A percentile compares a stretch with the other conserved stretches of the same genome.
phyloP scores from a whole-genome alignment of 768 basidiomycete species.

The Tulasnella sp. region DNA sequence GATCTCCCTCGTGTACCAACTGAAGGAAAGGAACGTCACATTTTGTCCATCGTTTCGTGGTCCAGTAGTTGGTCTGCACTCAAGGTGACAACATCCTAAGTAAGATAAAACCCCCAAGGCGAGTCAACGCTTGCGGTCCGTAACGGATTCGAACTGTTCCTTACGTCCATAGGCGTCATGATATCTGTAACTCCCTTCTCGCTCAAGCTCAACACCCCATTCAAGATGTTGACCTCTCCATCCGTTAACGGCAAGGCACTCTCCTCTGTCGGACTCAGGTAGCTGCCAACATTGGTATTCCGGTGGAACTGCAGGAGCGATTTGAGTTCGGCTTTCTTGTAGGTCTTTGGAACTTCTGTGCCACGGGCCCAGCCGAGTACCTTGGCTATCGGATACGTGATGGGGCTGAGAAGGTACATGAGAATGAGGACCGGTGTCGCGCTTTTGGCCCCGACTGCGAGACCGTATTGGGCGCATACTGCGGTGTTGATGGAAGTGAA shows the following conservation, averaged over 20 bases:
- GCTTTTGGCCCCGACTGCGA: constrained; percentile 72
- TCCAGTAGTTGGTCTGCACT: constrained; percentile 74
- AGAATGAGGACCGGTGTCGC: constrained; percentile 67
- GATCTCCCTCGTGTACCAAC: constrained; percentile 38
- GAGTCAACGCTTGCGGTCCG: background rate
- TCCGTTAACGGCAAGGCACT: constrained; percentile 27
- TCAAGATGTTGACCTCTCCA: constrained; percentile 29
- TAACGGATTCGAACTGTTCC: constrained; percentile 20
- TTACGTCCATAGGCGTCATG: constrained; percentile 75
- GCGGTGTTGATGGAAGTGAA: background rate
- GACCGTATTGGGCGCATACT: constrained; percentile 57
- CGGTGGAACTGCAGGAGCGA: constrained; percentile 30
- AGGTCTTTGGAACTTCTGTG: constrained; percentile 45
- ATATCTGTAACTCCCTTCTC: constrained; percentile 53
- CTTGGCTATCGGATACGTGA: constrained; percentile 67
- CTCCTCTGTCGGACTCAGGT: background rate
- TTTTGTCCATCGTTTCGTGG: constrained; percentile 67
- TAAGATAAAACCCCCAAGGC: background rate
- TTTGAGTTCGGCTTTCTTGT: constrained; percentile 30
- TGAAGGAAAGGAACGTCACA: constrained; percentile 51
- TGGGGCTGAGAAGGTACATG: constrained; percentile 68
- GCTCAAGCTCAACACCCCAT: constrained; percentile 29
- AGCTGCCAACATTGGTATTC: constrained; percentile 7
- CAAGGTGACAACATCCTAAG: constrained; percentile 76
- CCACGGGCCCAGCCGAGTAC: constrained; percentile 81